Conservation (phyloP, 306 rosid species). For the Cicer pinnatifidum region DNA sequence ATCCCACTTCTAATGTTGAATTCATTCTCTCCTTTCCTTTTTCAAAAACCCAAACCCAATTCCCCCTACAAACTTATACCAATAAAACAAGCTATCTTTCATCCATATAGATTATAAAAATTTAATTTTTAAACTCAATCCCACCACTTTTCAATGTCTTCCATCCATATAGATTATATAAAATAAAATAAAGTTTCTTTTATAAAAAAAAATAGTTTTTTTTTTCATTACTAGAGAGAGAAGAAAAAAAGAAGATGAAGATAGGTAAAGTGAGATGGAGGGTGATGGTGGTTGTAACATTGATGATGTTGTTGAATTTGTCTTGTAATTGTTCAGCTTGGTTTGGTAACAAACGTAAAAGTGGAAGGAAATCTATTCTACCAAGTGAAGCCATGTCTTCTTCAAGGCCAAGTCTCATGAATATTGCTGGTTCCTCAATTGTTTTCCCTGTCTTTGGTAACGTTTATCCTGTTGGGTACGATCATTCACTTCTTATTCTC, state of each 20-base stretch:
- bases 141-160: constrained; percentile 35
- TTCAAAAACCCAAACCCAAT: constrained; percentile 46
- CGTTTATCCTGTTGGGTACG: constrained; percentile 86
- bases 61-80: constrained; percentile 40
- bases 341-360: constrained; percentile 52
- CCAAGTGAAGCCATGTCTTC: constrained; percentile 53
- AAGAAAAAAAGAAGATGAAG: constrained; percentile 35
- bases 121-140: constrained; percentile 34
- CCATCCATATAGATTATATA: constrained; percentile 2
- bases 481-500: neutral
- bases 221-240: neutral
- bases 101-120: too few relatives aligned
- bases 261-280: constrained; percentile 42
- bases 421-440: constrained; percentile 66
- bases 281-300: constrained; percentile 41
- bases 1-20: constrained; percentile 37
- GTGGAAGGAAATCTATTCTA: constrained; percentile 50
- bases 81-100: constrained; percentile 33
- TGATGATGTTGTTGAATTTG: constrained; percentile 48
- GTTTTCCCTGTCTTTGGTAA: constrained; percentile 75
- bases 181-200: neutral
- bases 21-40: constrained; percentile 30
- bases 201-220: too few relatives aligned
- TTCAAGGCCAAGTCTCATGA: constrained; percentile 55
- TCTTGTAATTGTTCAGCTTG: constrained; percentile 61